These are phyloP conservation scores for Vicia sativa DNA, from an alignment of 306 rosid genomes.

Conservation along the genomic window DNA sequence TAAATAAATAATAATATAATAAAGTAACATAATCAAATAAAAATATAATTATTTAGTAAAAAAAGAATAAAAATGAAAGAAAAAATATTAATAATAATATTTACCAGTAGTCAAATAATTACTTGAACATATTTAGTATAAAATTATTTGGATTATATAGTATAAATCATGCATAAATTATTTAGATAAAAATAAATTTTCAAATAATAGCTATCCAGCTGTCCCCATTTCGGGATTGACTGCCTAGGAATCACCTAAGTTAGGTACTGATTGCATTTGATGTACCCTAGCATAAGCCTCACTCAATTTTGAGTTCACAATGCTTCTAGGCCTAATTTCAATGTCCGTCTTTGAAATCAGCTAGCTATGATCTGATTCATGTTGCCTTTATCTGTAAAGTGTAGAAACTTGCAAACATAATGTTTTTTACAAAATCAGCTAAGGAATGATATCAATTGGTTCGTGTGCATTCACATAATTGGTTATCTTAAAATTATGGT, in stretches of 20 bases:
- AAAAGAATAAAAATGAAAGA: too few relatives aligned
- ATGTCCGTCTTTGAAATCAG: background rate
- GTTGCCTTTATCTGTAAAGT: background rate
- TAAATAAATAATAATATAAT: too few relatives aligned
- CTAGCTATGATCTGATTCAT: background rate
- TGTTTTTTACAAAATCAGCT: background rate
- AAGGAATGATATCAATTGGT: background rate
- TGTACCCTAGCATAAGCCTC: background rate
- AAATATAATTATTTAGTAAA: too few relatives aligned
- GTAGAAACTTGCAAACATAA: background rate
- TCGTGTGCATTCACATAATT: conserved; percentile 1
- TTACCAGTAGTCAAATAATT: too few relatives aligned
- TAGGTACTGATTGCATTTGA: background rate
- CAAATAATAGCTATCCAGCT: too few relatives aligned
- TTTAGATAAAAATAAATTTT: too few relatives aligned
- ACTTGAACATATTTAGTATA: too few relatives aligned
- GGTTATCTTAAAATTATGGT: background rate
- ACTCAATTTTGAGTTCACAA: background rate
- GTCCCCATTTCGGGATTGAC: too few relatives aligned
- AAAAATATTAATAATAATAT: too few relatives aligned
- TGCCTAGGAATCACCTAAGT: background rate
- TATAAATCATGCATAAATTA: too few relatives aligned
- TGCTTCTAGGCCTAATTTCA: background rate
- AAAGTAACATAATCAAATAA: too few relatives aligned
- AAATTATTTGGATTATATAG: too few relatives aligned